phyloP scores from a whole-genome alignment of 306 rosid genomes.

The Ceratonia siliqua region DNA sequence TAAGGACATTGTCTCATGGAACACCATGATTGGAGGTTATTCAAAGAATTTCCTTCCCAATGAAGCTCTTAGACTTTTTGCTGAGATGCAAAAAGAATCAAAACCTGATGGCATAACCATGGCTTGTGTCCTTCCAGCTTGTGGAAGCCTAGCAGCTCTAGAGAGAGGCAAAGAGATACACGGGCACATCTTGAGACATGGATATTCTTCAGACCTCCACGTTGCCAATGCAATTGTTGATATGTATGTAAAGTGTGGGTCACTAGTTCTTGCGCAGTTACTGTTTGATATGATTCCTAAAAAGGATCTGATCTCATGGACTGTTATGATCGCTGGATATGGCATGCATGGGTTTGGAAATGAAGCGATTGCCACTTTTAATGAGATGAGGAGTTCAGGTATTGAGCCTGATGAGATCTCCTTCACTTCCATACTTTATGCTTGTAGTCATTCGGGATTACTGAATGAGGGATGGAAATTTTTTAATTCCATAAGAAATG shows the following conservation, averaged over 20 bases:
- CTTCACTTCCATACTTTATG: slow-evolving; percentile 65
- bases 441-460: slow-evolving; percentile 75
- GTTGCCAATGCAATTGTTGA: slow-evolving; percentile 68
- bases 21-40: slow-evolving; percentile 77
- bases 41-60: slow-evolving; percentile 60
- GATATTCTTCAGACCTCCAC: slow-evolving; percentile 45
- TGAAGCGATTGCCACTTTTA: slow-evolving; percentile 58
- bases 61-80: slow-evolving; percentile 58
- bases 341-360: slow-evolving; percentile 80
- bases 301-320: slow-evolving; percentile 71
- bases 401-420: slow-evolving; percentile 61
- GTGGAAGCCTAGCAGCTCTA: slow-evolving; percentile 72
- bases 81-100: slow-evolving; percentile 51
- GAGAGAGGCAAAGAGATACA: slow-evolving; percentile 71
- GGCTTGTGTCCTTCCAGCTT: slow-evolving; percentile 69
- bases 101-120: slow-evolving; percentile 56
- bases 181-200: slow-evolving; percentile 54
- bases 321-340: slow-evolving; percentile 69
- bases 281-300: slow-evolving; percentile 51
- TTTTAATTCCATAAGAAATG: slow-evolving; percentile 51
- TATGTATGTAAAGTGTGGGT: slow-evolving; percentile 73
- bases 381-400: slow-evolving; percentile 56
- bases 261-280: slow-evolving; percentile 50
- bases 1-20: slow-evolving; percentile 72
- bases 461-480: slow-evolving; percentile 63